Evolutionary conservation across 495 filamentous ascomycete genomes (phyloP), one percentile per base, ranked within the genome.

Genomic region (Penicillium alfredii): DNA sequence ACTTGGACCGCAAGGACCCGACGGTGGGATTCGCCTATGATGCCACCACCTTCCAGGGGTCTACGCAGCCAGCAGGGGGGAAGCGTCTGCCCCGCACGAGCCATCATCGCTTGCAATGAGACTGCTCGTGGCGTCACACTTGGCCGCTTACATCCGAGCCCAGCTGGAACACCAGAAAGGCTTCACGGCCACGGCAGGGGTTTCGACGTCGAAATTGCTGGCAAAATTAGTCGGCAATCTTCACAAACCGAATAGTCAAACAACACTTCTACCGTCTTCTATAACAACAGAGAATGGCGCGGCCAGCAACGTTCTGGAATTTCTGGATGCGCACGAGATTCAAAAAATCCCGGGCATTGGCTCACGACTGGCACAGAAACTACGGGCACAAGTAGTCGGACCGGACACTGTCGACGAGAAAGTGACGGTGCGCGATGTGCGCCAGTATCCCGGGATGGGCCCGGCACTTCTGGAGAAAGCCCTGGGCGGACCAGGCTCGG

Each of bases 341-440:
- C 80, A 86, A 26, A 84, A 82, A 49, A 74, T 97, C 20, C 90
- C 90, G 0, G 86, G 88, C 0, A 86, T 97, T 22, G 88, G 90
- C 6, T 80, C 75, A 47, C 89, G 83, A 34, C 71, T 77, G n/a
- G 78, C 86, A 1, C 76, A 80, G 40, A 72, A 80, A 37, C 64
- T 97, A 14, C 73, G 82, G 24, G 64, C 70, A 13, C 67, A 79
- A 43, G 60, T 92, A 10, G 59, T 80, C 1, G 68, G 68, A 4
- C 55, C 63, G 2, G 57, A 61, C 0, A 42, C 63, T 1, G 59
- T 61, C 17, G 58, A 77, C 40, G 71, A 78, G 41, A 57, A 65
- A 2, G 64, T 93, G 2, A 80, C 74, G 4, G 84, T 85, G 2
- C 60, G 67, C 13, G 68, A 84, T 34, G 76, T 84, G n/a, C 77